Percentiles rank a stretch among this genome's conserved stretches.
phyloP scores from a whole-genome alignment of 2,329 filamentous ascomycete genomes.

The Cercospora canescens region DNA sequence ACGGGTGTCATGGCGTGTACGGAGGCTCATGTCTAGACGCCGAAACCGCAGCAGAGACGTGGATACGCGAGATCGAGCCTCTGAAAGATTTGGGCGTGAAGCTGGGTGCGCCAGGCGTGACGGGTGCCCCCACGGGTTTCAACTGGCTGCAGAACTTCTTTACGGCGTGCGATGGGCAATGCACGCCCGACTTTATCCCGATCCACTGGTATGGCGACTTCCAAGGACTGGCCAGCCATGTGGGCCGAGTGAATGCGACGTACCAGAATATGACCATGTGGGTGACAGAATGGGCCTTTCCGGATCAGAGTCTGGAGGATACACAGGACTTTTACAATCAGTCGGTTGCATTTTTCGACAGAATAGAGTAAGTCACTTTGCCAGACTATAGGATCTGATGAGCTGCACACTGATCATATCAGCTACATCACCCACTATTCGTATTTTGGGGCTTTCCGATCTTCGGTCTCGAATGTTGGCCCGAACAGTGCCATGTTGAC shows the following conservation, averaged over 20 bases:
- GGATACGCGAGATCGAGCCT: constrained; percentile 71
- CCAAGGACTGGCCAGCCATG: constrained; percentile 64
- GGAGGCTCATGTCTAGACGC: constrained; percentile 62
- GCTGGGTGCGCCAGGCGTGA: constrained; percentile 70
- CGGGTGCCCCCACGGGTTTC: constrained; percentile 60
- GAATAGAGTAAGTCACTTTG: constrained; percentile 47
- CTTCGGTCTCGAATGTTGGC: constrained; percentile 70
- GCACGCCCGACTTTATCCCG: constrained; percentile 52
- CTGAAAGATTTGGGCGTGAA: constrained; percentile 63
- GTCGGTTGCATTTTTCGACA: constrained; percentile 67
- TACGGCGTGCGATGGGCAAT: constrained; percentile 54
- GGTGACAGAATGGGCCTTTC: constrained; percentile 75
- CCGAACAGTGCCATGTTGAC: constrained; percentile 71
- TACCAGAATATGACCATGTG: constrained; percentile 61
- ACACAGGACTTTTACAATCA: constrained; percentile 70
- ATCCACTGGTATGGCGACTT: constrained; percentile 65
- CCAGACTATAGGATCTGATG: background rate
- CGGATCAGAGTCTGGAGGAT: constrained; percentile 54
- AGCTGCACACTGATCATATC: background rate
- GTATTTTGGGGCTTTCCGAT: constrained; percentile 71
- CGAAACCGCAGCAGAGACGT: constrained; percentile 62
- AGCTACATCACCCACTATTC: constrained; percentile 66
- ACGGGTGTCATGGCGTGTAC: constrained; percentile 54
- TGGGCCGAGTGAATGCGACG: constrained; percentile 59
- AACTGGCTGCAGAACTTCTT: constrained; percentile 70